Percentiles rank a stretch among this genome's conserved stretches.
Evolutionary conservation across 768 basidiomycete genomes (phyloP).

Genomic region (Rhodotorula diobovata): DNA sequence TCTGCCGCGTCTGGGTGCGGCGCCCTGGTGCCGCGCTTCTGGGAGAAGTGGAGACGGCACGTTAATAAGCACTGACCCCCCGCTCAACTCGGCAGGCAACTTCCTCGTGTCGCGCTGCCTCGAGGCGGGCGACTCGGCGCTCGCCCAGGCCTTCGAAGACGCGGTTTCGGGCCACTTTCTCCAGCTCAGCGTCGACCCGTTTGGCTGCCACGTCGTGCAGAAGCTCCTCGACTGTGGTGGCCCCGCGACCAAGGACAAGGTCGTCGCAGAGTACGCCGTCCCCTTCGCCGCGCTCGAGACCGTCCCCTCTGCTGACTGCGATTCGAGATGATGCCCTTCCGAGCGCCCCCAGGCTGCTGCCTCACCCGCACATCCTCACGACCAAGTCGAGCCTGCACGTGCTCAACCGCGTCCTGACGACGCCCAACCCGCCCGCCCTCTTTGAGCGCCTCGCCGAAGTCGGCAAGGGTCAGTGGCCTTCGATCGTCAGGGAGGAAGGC

Average conservation of each 20-base stretch:
- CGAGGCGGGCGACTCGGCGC: conserved; percentile 19
- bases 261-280: conserved; percentile 26
- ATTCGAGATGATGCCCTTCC: background rate
- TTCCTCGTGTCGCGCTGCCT: conserved; percentile 38
- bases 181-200: conserved; percentile 28
- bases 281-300: background rate
- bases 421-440: conserved; percentile 22
- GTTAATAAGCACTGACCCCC: no score
- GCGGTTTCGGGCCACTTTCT: conserved; percentile 7
- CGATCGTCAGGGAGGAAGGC: conserved; percentile 28
- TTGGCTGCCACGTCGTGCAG: conserved; percentile 38
- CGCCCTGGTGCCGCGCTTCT: no score
- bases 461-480: conserved; percentile 6
- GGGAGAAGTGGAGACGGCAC: no score
- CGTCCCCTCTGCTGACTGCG: no score
- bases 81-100: conserved; percentile 12
- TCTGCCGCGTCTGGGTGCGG: background rate
- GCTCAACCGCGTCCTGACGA: conserved; percentile 30
- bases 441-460: conserved; percentile 20
- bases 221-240: conserved; percentile 36
- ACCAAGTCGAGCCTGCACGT: conserved; percentile 26
- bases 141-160: background rate
- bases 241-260: conserved; percentile 2
- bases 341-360: conserved; percentile 3
- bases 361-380: conserved; percentile 13